Conservation (phyloP, 2,329 filamentous ascomycete genomes). For the Akanthomyces lecanii region DNA sequence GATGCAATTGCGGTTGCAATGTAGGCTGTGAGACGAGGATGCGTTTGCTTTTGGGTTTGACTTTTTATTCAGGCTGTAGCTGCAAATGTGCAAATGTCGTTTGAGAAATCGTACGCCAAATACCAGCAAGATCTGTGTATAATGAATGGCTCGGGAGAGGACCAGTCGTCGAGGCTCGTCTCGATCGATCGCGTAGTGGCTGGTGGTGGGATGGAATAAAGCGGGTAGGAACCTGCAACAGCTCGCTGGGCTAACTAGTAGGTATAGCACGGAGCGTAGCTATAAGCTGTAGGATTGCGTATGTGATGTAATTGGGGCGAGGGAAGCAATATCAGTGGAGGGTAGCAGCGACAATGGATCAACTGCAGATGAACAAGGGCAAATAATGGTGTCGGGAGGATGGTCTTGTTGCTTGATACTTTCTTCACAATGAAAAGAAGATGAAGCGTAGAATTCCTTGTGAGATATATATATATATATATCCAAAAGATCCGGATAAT, state of each 20-base stretch:
- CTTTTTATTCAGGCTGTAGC: background rate
- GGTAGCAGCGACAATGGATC: background rate
- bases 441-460: background rate
- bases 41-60: background rate
- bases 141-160: background rate
- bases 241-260: background rate
- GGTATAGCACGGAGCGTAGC: background rate
- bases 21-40: background rate
- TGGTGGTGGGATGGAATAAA: slow-evolving; percentile 9
- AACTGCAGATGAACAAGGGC: background rate
- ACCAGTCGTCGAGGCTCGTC: background rate
- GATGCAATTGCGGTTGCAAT: background rate
- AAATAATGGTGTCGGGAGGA: background rate
- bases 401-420: background rate
- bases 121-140: background rate
- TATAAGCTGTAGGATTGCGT: background rate
- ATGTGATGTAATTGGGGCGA: slow-evolving; percentile 2
- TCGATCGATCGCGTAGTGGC: slow-evolving; percentile 14
- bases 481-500: background rate
- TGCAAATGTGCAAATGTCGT: background rate
- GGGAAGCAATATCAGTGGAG: background rate
- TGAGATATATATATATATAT: background rate
- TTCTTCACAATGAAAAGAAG: background rate
- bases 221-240: background rate
- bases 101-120: background rate